Conservation (phyloP, 208 protist species). For the Kentomonas sorsogonicus region DNA sequence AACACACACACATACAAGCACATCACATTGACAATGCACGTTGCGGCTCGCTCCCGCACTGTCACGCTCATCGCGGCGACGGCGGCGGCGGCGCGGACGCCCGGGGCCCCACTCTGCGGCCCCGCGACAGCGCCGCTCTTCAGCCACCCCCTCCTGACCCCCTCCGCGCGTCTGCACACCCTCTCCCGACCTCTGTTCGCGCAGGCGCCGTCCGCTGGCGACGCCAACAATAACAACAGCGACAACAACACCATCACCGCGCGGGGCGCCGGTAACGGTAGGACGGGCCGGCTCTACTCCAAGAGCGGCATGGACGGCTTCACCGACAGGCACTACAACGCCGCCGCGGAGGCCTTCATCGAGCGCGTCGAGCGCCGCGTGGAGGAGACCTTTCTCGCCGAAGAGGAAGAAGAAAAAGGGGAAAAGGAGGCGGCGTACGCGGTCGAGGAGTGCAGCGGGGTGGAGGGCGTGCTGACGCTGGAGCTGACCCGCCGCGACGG, state of each 20-base stretch:
- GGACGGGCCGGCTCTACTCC: constrained; percentile 32
- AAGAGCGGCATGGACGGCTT: constrained; percentile 83
- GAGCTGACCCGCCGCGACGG: constrained; percentile 11
- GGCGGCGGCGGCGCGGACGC: background rate
- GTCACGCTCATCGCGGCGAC: background rate
- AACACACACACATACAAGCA: too few relatives aligned
- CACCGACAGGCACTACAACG: constrained; percentile 71
- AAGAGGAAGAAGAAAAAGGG: too few relatives aligned
- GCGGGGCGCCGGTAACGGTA: background rate
- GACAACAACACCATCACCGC: too few relatives aligned
- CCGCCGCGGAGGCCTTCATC: constrained; percentile 59
- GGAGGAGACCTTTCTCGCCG: too few relatives aligned
- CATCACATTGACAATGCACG: constrained; percentile 3
- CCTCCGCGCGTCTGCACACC: too few relatives aligned
- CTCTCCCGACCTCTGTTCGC: too few relatives aligned
- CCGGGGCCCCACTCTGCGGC: background rate
- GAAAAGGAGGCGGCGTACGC: constrained; percentile 35
- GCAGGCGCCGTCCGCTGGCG: too few relatives aligned
- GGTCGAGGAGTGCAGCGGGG: constrained; percentile 62
- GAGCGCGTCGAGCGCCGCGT: constrained; percentile 51
- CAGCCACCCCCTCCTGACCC: background rate
- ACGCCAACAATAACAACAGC: too few relatives aligned
- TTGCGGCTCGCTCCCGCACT: background rate
- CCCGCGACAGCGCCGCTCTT: background rate
- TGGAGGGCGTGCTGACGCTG: constrained; percentile 73